Percentiles rank a stretch among this genome's conserved stretches.
Evolutionary conservation across 768 basidiomycete genomes (phyloP).

Genomic region (Boletus sensibilis): DNA sequence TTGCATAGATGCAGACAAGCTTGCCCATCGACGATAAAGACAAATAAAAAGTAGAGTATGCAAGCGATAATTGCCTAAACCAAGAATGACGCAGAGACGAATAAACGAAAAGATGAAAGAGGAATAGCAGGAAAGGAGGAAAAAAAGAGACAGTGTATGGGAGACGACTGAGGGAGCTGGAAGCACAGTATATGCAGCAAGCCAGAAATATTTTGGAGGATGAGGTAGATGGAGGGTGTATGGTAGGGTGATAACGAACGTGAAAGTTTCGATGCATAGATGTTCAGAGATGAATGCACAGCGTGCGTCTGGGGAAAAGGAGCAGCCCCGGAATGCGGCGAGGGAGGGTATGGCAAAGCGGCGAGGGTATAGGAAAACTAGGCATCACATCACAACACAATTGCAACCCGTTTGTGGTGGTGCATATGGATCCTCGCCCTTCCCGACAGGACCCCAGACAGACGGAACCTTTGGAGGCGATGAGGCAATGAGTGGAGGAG

Average conservation of each 20-base stretch:
- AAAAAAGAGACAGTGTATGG: slow-evolving; percentile 2
- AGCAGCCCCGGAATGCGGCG: slow-evolving; percentile 4
- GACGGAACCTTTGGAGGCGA: slow-evolving; percentile 65
- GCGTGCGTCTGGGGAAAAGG: slow-evolving; percentile 10
- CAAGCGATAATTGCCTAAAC: slow-evolving; percentile 17
- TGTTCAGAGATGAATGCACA: slow-evolving; percentile 19
- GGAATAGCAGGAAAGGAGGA: neutral
- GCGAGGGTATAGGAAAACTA: slow-evolving; percentile 33
- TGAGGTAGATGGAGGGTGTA: slow-evolving; percentile 23
- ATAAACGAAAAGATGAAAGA: slow-evolving; percentile 3
- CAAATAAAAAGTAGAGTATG: slow-evolving; percentile 34
- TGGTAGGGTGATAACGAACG: slow-evolving; percentile 31
- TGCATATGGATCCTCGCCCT: slow-evolving; percentile 91
- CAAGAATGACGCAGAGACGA: slow-evolving; percentile 15
- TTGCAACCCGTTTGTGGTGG: slow-evolving; percentile 74
- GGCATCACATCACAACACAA: slow-evolving; percentile 66
- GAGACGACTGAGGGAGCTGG: slow-evolving; percentile 9
- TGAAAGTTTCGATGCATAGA: slow-evolving; percentile 22
- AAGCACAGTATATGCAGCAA: slow-evolving; percentile 26
- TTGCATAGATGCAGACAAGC: slow-evolving; percentile 26
- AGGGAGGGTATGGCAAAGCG: slow-evolving; percentile 32
- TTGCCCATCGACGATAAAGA: slow-evolving; percentile 32
- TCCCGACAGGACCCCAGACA: slow-evolving; percentile 90
- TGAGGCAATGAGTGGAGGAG: neutral
- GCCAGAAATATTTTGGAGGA: slow-evolving; percentile 25